phyloP scores from a whole-genome alignment of 306 rosid species.

The Carpinus fangiana region DNA sequence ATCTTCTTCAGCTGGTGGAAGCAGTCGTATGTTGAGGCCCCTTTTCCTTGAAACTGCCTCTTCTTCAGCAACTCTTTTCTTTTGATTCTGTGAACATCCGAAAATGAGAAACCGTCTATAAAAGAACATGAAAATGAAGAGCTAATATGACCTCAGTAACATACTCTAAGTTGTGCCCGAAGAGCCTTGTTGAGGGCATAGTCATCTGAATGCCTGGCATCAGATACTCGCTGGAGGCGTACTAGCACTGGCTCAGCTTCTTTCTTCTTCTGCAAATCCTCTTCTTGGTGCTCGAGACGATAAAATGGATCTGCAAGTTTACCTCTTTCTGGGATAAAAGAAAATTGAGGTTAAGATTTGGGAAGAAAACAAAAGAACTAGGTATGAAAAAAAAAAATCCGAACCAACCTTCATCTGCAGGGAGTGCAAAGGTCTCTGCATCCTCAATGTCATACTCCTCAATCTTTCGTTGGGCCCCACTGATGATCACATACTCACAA shows the following conservation, averaged over 20 bases:
- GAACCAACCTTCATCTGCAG: conserved; percentile 81
- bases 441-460: conserved; percentile 84
- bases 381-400: not conserved
- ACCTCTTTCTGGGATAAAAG: conserved; percentile 56
- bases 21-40: conserved; percentile 74
- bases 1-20: conserved; percentile 69
- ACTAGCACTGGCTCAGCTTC: conserved; percentile 86
- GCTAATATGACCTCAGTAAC: conserved; percentile 24
- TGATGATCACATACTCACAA: conserved; percentile 69
- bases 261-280: conserved; percentile 82
- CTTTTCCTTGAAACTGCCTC: conserved; percentile 63
- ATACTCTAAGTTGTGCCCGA: conserved; percentile 78
- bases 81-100: conserved; percentile 65
- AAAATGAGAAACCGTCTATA: not conserved
- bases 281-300: conserved; percentile 89
- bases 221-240: conserved; percentile 76
- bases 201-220: conserved; percentile 79
- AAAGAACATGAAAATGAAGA: conserved; percentile 22
- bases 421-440: conserved; percentile 83
- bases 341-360: not conserved
- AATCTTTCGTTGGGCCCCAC: conserved; percentile 74
- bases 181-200: conserved; percentile 66
- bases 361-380: conserved; percentile 3
- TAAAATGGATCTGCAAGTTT: conserved; percentile 95
- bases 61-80: conserved; percentile 90